Conservation (phyloP, 371 early-diverging fungal genomes). For the Mortierella sp. region DNA sequence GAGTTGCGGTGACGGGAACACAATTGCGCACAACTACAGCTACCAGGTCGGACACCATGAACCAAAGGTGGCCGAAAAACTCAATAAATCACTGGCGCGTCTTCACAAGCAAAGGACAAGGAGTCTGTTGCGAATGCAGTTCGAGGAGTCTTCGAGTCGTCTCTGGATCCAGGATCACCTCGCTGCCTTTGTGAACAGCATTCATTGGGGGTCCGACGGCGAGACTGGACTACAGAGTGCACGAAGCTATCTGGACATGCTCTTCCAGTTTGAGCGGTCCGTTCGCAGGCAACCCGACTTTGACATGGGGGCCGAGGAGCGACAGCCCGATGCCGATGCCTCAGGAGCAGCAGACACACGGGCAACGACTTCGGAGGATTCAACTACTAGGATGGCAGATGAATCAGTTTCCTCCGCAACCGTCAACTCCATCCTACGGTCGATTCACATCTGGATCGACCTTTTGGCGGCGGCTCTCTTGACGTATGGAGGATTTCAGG, state of each 20-base stretch:
- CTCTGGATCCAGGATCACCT: slow-evolving; percentile 67
- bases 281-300: slow-evolving; percentile 47
- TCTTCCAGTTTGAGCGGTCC: slow-evolving; percentile 46
- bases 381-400: neutral
- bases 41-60: slow-evolving; percentile 57
- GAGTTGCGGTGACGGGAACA: slow-evolving; percentile 52
- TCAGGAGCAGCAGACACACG: neutral
- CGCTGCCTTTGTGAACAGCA: slow-evolving; percentile 56
- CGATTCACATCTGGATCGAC: slow-evolving; percentile 67
- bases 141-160: slow-evolving; percentile 60
- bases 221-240: slow-evolving; percentile 15
- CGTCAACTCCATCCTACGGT: slow-evolving; percentile 51
- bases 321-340: neutral
- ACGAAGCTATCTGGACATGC: slow-evolving; percentile 31
- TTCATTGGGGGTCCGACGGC: slow-evolving; percentile 34
- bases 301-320: slow-evolving; percentile 19
- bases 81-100: slow-evolving; percentile 53
- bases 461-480: slow-evolving; percentile 59
- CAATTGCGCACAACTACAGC: slow-evolving; percentile 52
- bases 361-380: neutral
- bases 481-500: slow-evolving; percentile 39
- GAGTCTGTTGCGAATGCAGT: slow-evolving; percentile 43
- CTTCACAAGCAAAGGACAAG: slow-evolving; percentile 50
- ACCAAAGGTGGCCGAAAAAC: slow-evolving; percentile 42
- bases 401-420: neutral